phyloP scores from a whole-genome alignment of 805 yeast species.

The Saturnispora silvae region DNA sequence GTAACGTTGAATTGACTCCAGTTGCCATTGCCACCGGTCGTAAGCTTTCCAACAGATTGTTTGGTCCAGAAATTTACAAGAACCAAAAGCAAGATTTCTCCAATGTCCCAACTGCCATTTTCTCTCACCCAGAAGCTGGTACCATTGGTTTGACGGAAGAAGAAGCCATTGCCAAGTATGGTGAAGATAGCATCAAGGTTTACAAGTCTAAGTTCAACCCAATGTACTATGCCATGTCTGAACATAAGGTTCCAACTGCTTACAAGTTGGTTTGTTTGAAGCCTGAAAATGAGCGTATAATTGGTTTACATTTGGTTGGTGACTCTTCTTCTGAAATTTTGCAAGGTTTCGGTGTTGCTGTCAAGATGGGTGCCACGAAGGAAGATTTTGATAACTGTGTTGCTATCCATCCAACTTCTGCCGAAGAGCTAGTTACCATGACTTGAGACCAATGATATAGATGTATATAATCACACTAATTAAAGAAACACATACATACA shows the following conservation, averaged over 20 bases:
- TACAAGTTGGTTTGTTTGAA: slow-evolving; percentile 67
- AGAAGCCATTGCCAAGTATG: slow-evolving; percentile 69
- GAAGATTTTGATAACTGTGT: slow-evolving; percentile 90
- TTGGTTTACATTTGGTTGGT: slow-evolving; percentile 91
- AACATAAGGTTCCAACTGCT: slow-evolving; percentile 72
- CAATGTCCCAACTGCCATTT: slow-evolving; percentile 91
- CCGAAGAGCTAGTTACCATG: slow-evolving; percentile 93
- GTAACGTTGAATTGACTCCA: slow-evolving; percentile 90
- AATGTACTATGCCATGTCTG: slow-evolving; percentile 87
- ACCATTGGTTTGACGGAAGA: slow-evolving; percentile 78
- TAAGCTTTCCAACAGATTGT: slow-evolving; percentile 80
- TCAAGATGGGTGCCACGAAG: slow-evolving; percentile 99
- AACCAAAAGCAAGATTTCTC: slow-evolving; percentile 73
- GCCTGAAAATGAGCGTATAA: slow-evolving; percentile 83
- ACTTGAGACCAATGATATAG: too few species aligned
- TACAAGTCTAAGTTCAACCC: slow-evolving; percentile 79
- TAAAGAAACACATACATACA: too few species aligned
- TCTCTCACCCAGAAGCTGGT: slow-evolving; percentile 97
- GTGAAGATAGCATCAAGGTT: slow-evolving; percentile 67
- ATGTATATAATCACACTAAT: too few species aligned
- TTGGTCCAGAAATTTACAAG: slow-evolving; percentile 65
- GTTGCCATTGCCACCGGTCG: slow-evolving; percentile 99
- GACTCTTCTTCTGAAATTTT: slow-evolving; percentile 84
- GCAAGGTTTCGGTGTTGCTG: slow-evolving; percentile 97
- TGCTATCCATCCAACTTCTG: slow-evolving; percentile 97